A percentile compares a stretch with the other conserved stretches of the same genome.
Evolutionary conservation across 805 yeast genomes (phyloP).

Genomic region (Hanseniaspora thailandica): DNA sequence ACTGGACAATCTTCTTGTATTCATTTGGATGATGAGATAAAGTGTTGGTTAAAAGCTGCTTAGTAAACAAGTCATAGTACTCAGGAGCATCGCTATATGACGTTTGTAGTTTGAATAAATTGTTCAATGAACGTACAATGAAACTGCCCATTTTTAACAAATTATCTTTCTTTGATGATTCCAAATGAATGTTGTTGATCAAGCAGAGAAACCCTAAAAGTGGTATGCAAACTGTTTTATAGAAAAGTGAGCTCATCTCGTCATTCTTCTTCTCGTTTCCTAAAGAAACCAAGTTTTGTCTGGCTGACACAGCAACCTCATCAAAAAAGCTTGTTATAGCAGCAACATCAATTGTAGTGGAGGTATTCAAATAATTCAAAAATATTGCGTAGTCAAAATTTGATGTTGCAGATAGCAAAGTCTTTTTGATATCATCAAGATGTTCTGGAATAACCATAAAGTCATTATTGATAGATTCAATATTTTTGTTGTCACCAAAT

Average conservation of each 20-base stretch:
- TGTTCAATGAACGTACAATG: conserved; percentile 9
- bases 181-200: neutral
- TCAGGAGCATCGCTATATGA: neutral
- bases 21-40: neutral
- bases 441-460: neutral
- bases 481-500: neutral
- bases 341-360: neutral
- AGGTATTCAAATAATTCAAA: neutral
- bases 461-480: no score
- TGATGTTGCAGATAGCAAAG: neutral
- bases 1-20: conserved; percentile 5
- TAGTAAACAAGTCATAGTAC: neutral
- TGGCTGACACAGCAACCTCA: neutral
- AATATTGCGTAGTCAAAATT: neutral
- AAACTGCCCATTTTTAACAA: neutral
- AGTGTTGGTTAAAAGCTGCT: neutral
- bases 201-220: neutral
- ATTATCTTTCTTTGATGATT: neutral
- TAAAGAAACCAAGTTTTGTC: neutral
- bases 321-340: neutral
- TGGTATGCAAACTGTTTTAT: conserved; percentile 7
- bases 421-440: neutral
- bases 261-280: neutral
- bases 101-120: neutral
- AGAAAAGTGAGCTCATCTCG: neutral